Base-by-base conservation (phyloP, 768 basidiomycete species). In the Cystofilobasidium macerans region DNA sequence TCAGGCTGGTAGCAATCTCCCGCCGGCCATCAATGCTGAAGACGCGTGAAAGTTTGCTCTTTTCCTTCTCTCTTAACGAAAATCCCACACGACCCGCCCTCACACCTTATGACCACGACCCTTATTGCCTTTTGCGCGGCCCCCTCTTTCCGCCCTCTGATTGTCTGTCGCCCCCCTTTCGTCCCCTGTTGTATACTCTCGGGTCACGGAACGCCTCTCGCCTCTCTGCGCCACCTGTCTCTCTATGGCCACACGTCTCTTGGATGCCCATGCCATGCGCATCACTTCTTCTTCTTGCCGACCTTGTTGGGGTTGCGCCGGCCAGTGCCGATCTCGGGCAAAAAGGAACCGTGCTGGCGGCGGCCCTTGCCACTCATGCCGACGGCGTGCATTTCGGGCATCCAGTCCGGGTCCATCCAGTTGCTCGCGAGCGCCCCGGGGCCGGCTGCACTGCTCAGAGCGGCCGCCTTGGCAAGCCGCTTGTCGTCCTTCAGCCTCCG, bases 271-370 rank as follows among this genome's bases (percentile, higher is more conserved):
- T n/a, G n/a, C n/a, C n/a, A n/a, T n/a, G n/a, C n/a, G n/a, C n/a
- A 53, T 54, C 51, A 71, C 64, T 69, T 71, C 61, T 69, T 80
- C 75, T 81, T 81, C 72, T 82, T 81, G 71, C 81, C 81, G 26
- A 74, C 74, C 76, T 87, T 88, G 74, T 98, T 97, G 1, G 90
- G 91, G 77, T 98, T 98, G 74, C 82, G 87, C 74, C 84, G 81
- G 28, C 94, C 94, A 71, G 86, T 82, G 3, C 93, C 93, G 71
- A 98, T 85, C 69, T 82, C 79, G 11, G 93, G 93, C 82, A 95
- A 80, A 1, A 72, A 74, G 81, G 84, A 43, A 80, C 84, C 73
- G 82, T 83, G 79, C 78, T 81, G 62, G 77, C 79, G 71, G 45
- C 77, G 78, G 13, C 87, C 87, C 75, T 88, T 89, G 0, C 88